Base-by-base conservation (phyloP, 352 stramenopile genomes). In the Blastocystis sp. region DNA sequence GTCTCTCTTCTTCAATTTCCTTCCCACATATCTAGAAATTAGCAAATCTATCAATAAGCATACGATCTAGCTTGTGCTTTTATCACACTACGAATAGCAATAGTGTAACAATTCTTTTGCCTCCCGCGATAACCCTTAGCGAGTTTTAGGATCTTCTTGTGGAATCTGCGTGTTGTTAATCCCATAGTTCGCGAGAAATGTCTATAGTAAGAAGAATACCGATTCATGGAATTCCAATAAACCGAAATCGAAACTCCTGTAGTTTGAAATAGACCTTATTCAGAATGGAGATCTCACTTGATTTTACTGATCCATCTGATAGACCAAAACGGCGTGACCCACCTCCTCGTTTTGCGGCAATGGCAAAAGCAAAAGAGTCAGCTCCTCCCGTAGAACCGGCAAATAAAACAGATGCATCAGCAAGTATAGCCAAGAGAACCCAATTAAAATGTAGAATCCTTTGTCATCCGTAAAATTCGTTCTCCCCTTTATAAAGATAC, bases 71-170 rank as follows among this genome's bases (percentile, higher is more conserved):
- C 23, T 61, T 79, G 66, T 2, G 77, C 62, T 50, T 79, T 76
- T 47, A 79, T 76, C 15, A 88, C 77, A 66, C 66, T 76, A 47
- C 77, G 62, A 66, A 88, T 59, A 3, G 77, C 77, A 53, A 88
- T 55, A 6, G 55, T 77, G 59, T 88, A 88, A 37, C 77, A 88
- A 59, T 59, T 88, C 77, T 88, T 88, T 64, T 76, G 62, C 50
- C 77, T 77, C 41, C 77, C 77, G 20, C 77, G 55, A 43, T 77
- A 88, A 26, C 77, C 77, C 77, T 88, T 88, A 9, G 77, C 77
- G 6, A 88, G 62, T 64, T 88, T 88, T 8, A 88, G 20, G 63
- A 88, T 88, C 50, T 88, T 88, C 62, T 79, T 79, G 53, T 88
- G 77, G 62, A 41, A 56, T n/a, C 76, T 56, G 37, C 59, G 77